Evolutionary conservation across 352 stramenopile genomes (phyloP).

Genomic region (Globisporangium splendens): DNA sequence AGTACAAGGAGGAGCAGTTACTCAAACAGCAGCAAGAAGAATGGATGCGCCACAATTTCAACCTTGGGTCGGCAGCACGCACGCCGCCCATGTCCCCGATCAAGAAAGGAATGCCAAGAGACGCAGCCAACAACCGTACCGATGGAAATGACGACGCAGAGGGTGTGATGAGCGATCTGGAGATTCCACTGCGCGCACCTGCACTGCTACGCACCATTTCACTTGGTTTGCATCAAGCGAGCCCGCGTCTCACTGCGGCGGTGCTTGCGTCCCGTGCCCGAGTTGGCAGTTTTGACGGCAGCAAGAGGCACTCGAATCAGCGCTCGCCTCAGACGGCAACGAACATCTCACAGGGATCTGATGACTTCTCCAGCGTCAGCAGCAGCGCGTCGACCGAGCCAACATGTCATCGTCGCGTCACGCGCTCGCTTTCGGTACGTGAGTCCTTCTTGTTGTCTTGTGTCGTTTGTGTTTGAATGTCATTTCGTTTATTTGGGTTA

Average conservation of each 20-base stretch:
- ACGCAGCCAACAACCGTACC: not conserved
- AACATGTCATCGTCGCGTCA: slow-evolving; percentile 51
- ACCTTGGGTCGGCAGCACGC: slow-evolving; percentile 7
- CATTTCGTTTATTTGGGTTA: slow-evolving; percentile 1
- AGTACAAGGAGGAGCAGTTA: slow-evolving; percentile 58
- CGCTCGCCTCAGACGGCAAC: slow-evolving; percentile 9
- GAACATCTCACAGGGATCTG: slow-evolving; percentile 21
- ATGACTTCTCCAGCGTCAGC: slow-evolving; percentile 44
- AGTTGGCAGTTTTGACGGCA: slow-evolving; percentile 27
- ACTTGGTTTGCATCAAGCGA: slow-evolving; percentile 35
- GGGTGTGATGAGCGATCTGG: slow-evolving; percentile 14
- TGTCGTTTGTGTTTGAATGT: slow-evolving; percentile 9
- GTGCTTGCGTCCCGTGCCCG: slow-evolving; percentile 40
- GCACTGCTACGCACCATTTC: slow-evolving; percentile 44
- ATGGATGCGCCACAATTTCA: slow-evolving; percentile 54
- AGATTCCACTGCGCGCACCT: slow-evolving; percentile 25
- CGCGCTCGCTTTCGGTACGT: slow-evolving; percentile 55
- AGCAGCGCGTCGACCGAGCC: slow-evolving; percentile 58
- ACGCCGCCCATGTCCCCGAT: slow-evolving; percentile 31
- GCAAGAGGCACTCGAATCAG: slow-evolving; percentile 15
- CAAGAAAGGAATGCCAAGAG: slow-evolving; percentile 3
- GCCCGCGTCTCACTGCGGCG: slow-evolving; percentile 39
- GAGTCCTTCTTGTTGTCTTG: slow-evolving; percentile 2
- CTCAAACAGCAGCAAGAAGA: slow-evolving; percentile 73
- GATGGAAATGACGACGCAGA: slow-evolving; percentile 11